Evolutionary conservation across 768 basidiomycete genomes (phyloP), one percentile per base, ranked within the genome.

Genomic region (Ephemerocybe angulata): DNA sequence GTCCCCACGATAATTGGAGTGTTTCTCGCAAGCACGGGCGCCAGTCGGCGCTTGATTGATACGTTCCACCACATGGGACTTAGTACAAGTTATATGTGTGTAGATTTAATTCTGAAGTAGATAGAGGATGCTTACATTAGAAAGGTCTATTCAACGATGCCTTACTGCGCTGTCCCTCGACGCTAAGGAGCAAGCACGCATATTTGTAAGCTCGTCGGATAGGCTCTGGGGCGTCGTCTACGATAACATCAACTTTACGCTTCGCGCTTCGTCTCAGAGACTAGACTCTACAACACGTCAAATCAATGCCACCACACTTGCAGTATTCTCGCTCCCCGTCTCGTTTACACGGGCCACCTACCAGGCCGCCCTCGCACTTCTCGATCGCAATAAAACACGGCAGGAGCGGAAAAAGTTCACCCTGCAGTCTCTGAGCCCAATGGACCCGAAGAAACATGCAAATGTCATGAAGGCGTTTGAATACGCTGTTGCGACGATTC

Each of bases 221-320:
- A 47, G 47, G 11, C 42, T 54, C 7, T 60, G 56, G 59, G 53
- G 50, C 7, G 49, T 57, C 21, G 59, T 57, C 21, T 60, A 57
- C 28, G 59, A 58, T 49, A 60, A 60, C 33, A 60, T 60, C 56
- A 60, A 60, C 53, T 60, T 60, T 21, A 60, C 56, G 2, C 11
- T 57, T 3, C 47, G 53, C 37, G 42, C 35, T 28, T 49, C 59
- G 12, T 57, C 59, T 21, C 59, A 57, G 28, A 48, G 49, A 2
- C 28, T 60, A n/a, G 56, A 60, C 24, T 60, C 52, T 1, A 56
- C 38, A 8, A 60, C 59, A 19, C 52, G 37, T 10, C 59, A 60
- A 52, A 42, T 60, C 21, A 60, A 60, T 46, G 53, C 59, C 12
- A 60, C 59, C 1, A 60, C 59, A 51, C 13, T 52, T 13, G 56